Evolutionary conservation across 2,329 filamentous ascomycete species (phyloP), one percentile per base, ranked within the genome.

Genomic region (Alternaria panax): DNA sequence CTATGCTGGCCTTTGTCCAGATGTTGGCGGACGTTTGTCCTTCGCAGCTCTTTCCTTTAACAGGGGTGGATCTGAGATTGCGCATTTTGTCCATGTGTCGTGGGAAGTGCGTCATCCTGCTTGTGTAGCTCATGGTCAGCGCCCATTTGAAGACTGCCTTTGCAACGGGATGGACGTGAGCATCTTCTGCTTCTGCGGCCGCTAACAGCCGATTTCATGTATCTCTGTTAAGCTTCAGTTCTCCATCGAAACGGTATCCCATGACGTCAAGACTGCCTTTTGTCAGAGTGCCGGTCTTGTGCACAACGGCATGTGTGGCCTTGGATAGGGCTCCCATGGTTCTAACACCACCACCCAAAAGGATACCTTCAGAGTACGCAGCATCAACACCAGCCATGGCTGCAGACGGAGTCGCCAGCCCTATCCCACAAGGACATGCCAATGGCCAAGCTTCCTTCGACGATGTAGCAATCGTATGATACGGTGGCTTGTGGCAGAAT

Each of bases 221-320:
- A 7, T 51, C 38, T 18, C 36, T 36, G 7, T 57, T 36, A 8
- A 36, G 16, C 16, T 5, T 18, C 16, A 9, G 6, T n/a, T 1
- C 16, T 36, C 16, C 32, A 36, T 36, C 32, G 45, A n/a, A 59
- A 20, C 11, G 25, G 55, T n/a, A 50, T 18, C 3, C 20, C 42
- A 50, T 18, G 9, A 65, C 65, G 12, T 41, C 48, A 20, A 66
- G 43, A 2, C 6, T 32, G 1, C 65, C 65, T 30, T 53, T 42
- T 16, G 63, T 66, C 38, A 68, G 32, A 1, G 65, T 68, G 2
- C 65, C 63, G 1, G 63, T 66, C 43, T 66, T 68, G 24, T 68
- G 61, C 59, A 68, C 60, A 12, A 68, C 57, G 7, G 63, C 20
- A 27, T 67, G 59, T 20, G 60, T 65, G 8, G 53, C 51, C 0